Percentiles rank a stretch among this genome's conserved stretches.
phyloP scores from a whole-genome alignment of 2,329 filamentous ascomycete species.

The Penicillium psychrosexuale region DNA sequence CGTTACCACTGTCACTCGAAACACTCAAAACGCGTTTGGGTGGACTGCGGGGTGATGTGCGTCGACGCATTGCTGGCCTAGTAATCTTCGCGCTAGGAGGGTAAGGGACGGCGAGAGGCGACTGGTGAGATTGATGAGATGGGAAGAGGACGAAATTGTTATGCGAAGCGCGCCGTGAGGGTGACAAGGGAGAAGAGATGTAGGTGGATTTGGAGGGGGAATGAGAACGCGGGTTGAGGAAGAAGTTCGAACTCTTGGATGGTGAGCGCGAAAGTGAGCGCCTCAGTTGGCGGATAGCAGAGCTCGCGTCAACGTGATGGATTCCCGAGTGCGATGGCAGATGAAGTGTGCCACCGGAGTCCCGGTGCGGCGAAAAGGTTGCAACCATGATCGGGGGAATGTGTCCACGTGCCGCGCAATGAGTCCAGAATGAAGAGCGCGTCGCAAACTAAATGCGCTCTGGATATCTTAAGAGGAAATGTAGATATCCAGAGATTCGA shows the following conservation, averaged over 20 bases:
- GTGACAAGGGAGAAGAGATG: conserved; percentile 56
- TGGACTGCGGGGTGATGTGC: conserved; percentile 76
- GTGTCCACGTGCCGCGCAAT: conserved; percentile 17
- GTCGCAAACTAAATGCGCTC: neutral
- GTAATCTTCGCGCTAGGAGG: conserved; percentile 63
- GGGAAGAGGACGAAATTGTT: conserved; percentile 53
- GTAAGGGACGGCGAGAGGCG: conserved; percentile 62
- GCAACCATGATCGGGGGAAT: conserved; percentile 42
- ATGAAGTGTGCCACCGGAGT: conserved; percentile 72
- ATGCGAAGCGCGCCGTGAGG: conserved; percentile 53
- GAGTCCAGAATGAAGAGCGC: conserved; percentile 17
- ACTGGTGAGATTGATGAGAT: conserved; percentile 44
- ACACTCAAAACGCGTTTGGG: conserved; percentile 72
- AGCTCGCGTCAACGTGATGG: conserved; percentile 77
- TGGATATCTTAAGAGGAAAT: neutral
- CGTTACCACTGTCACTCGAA: conserved; percentile 69
- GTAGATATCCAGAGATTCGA: neutral
- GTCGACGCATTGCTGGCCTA: conserved; percentile 47
- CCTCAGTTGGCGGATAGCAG: conserved; percentile 76
- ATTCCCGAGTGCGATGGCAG: conserved; percentile 81
- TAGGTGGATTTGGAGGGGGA: conserved; percentile 51
- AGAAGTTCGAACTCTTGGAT: conserved; percentile 71
- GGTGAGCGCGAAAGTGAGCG: conserved; percentile 91
- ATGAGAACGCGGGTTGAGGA: conserved; percentile 52
- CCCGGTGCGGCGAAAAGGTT: conserved; percentile 49